phyloP scores from a whole-genome alignment of 768 basidiomycete species.

The Mycena rebaudengoi region DNA sequence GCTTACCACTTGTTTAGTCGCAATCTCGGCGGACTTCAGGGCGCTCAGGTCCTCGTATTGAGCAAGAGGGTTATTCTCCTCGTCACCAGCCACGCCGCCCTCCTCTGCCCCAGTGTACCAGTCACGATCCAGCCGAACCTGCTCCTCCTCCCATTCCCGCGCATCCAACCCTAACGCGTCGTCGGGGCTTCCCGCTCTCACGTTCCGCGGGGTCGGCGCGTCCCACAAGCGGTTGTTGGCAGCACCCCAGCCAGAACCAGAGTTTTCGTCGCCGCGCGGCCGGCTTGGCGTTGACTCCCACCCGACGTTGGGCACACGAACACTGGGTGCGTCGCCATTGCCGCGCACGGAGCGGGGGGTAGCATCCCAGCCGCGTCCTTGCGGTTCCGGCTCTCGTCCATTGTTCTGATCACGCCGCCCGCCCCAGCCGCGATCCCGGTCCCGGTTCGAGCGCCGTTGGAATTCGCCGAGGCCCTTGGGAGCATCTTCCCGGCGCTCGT shows the following conservation, averaged over 20 bases:
- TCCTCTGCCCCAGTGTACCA: conserved; percentile 97
- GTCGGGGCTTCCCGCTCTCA: conserved; percentile 74
- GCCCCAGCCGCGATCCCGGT: conserved; percentile 60
- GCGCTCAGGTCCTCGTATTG: conserved; percentile 89
- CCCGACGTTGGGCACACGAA: conserved; percentile 89
- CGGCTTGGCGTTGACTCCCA: conserved; percentile 94
- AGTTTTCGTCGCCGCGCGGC: conserved; percentile 59
- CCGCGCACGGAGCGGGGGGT: conserved; percentile 69
- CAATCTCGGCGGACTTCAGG: conserved; percentile 77
- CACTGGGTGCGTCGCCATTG: conserved; percentile 75
- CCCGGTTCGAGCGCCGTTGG: conserved; percentile 89
- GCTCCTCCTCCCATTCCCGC: conserved; percentile 98
- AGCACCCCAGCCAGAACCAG: conserved; percentile 66
- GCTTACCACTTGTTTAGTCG: conserved; percentile 76
- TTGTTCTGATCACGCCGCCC: conserved; percentile 49
- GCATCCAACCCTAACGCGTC: conserved; percentile 73
- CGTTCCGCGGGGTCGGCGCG: conserved; percentile 80
- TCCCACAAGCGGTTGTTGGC: conserved; percentile 74
- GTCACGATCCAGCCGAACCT: conserved; percentile 88
- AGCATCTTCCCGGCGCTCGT: conserved; percentile 62
- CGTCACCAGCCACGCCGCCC: conserved; percentile 84
- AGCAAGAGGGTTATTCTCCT: conserved; percentile 91
- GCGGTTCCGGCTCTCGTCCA: conserved; percentile 31
- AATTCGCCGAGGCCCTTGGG: conserved; percentile 92
- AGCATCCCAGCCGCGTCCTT: conserved; percentile 56